Conservation (phyloP, 1,284 basidiomycete genomes). For the Rhizopogon parksii region DNA sequence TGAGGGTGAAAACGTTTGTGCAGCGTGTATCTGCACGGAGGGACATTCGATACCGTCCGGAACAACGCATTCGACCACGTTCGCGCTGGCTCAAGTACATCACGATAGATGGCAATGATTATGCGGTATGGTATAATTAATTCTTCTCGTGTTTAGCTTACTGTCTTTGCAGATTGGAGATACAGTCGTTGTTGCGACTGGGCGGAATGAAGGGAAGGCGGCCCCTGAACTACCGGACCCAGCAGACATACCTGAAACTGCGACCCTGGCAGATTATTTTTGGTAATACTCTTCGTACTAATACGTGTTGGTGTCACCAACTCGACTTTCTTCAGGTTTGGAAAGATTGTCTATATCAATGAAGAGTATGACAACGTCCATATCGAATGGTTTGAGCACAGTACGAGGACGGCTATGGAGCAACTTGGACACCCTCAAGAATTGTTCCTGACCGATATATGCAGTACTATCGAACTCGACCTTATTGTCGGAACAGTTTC, state of each 20-base stretch:
- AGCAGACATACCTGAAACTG: constrained; percentile 29
- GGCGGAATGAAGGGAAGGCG: constrained; percentile 21
- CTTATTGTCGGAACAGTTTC: constrained; percentile 39
- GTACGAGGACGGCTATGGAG: constrained; percentile 47
- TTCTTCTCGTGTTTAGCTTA: constrained; percentile 10
- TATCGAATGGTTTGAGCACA: constrained; percentile 66
- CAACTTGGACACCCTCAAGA: constrained; percentile 58
- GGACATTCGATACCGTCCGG: constrained; percentile 14
- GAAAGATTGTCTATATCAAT: constrained; percentile 47
- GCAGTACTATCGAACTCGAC: constrained; percentile 36
- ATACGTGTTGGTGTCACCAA: background rate
- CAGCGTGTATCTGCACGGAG: constrained; percentile 14
- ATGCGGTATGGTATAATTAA: constrained; percentile 25
- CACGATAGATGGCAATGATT: constrained; percentile 23
- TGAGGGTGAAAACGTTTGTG: constrained; percentile 19
- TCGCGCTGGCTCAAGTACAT: constrained; percentile 26
- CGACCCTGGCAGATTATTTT: constrained; percentile 47
- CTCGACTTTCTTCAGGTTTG: constrained; percentile 46
- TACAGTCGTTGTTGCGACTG: constrained; percentile 42
- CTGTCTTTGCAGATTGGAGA: constrained; percentile 47
- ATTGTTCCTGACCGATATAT: constrained; percentile 52
- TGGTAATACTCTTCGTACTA: constrained; percentile 37
- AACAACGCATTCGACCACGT: constrained; percentile 22
- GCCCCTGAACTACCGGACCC: constrained; percentile 23
- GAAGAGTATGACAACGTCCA: constrained; percentile 40